Conservation (phyloP, 768 basidiomycete species). For the Podaxis sp. region DNA sequence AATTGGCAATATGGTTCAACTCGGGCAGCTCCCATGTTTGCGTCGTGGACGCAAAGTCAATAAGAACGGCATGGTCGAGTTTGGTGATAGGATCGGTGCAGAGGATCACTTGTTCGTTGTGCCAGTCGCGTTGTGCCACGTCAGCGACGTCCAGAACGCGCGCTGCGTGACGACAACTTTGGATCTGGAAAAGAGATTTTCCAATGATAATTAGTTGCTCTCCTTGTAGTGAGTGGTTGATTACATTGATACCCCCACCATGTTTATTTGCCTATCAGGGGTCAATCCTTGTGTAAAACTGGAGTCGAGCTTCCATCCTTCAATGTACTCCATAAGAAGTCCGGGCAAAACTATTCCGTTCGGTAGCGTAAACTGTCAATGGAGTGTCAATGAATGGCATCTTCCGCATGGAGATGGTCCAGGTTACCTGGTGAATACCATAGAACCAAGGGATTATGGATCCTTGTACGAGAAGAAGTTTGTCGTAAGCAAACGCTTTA, state of each 20-base stretch:
- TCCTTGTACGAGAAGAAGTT: conserved; percentile 21
- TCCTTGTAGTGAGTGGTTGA: background rate
- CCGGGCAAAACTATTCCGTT: conserved; percentile 14
- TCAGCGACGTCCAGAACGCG: conserved; percentile 22
- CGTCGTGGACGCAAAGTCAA: conserved; percentile 15
- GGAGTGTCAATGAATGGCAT: background rate
- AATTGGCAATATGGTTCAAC: conserved; percentile 11
- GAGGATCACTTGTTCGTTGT: conserved; percentile 15
- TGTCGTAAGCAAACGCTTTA: conserved; percentile 19
- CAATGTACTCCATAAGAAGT: conserved; percentile 18
- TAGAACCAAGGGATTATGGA: conserved; percentile 24
- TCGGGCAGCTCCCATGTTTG: conserved; percentile 13
- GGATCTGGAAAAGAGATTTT: conserved; percentile 13
- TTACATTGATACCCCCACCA: conserved; percentile 9
- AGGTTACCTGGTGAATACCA: conserved; percentile 19
- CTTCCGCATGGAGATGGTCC: background rate
- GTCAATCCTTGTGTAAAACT: conserved; percentile 8
- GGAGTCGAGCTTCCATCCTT: conserved; percentile 13
- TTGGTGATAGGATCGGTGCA: conserved; percentile 13
- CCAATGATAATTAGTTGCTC: background rate
- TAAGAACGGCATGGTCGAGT: conserved; percentile 13
- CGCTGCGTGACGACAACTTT: conserved; percentile 18
- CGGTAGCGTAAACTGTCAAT: conserved; percentile 14
- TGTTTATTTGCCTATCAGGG: conserved; percentile 15
- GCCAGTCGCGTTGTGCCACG: conserved; percentile 22